Evolutionary conservation across 768 basidiomycete species (phyloP).

Genomic region (Cantharellus cinnabarinus): DNA sequence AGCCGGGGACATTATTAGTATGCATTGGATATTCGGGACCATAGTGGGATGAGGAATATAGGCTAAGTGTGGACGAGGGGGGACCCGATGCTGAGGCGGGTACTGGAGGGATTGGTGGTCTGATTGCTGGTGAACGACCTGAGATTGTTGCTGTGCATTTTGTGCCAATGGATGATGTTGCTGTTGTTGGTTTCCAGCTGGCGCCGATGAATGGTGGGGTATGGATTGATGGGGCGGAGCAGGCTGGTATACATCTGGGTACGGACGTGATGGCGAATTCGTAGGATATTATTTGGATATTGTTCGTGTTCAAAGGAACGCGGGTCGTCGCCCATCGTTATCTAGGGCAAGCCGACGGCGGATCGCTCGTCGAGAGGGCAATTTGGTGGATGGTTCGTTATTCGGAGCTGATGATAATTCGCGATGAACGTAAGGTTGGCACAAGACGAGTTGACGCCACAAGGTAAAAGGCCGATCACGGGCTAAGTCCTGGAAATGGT

Average conservation of each 20-base stretch:
- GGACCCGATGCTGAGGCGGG: neutral
- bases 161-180: neutral
- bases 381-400: no score
- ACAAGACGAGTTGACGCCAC: no score
- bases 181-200: neutral
- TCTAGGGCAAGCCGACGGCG: conserved; percentile 1
- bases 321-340: neutral
- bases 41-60: neutral
- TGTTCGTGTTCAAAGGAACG: neutral
- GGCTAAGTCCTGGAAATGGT: no score
- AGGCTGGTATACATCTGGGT: neutral
- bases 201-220: neutral
- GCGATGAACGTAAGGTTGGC: no score
- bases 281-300: neutral
- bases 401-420: no score
- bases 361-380: no score
- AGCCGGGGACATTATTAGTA: neutral
- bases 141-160: neutral
- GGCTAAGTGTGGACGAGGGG: neutral
- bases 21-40: neutral
- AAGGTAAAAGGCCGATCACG: no score
- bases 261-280: neutral
- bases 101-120: neutral
- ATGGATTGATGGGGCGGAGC: neutral
- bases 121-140: neutral